phyloP scores from a whole-genome alignment of 78 protist genomes.

The Dictyostelium purpureum region DNA sequence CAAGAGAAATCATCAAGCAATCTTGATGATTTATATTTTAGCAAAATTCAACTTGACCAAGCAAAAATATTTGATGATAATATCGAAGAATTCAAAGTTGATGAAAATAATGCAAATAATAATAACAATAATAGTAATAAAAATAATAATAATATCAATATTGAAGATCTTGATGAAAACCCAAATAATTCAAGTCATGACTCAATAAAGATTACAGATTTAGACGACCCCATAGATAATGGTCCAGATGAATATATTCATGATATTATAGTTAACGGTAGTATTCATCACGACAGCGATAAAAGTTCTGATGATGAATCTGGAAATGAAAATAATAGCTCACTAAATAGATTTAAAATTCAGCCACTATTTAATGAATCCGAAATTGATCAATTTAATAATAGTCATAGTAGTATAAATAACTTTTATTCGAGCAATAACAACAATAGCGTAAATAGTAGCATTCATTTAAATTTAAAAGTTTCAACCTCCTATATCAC shows the following conservation, averaged over 20 bases:
- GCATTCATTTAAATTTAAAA: background rate
- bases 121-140: background rate
- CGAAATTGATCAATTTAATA: background rate
- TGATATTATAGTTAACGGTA: background rate
- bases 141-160: background rate
- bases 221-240: background rate
- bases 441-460: background rate
- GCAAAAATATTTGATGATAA: background rate
- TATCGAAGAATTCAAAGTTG: background rate
- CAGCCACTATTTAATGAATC: background rate
- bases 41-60: no score
- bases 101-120: background rate
- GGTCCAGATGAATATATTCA: background rate
- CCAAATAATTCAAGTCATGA: background rate
- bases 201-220: background rate
- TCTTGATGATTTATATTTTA: no score
- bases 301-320: background rate
- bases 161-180: background rate
- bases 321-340: background rate
- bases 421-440: background rate
- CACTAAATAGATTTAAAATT: background rate
- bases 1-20: background rate
- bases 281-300: background rate
- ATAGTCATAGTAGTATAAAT: background rate
- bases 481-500: constrained; percentile 5